Evolutionary conservation across 192 early-diverging fungal species (phyloP), one percentile per base, ranked within the genome.

Genomic region (Coemansia sp.): DNA sequence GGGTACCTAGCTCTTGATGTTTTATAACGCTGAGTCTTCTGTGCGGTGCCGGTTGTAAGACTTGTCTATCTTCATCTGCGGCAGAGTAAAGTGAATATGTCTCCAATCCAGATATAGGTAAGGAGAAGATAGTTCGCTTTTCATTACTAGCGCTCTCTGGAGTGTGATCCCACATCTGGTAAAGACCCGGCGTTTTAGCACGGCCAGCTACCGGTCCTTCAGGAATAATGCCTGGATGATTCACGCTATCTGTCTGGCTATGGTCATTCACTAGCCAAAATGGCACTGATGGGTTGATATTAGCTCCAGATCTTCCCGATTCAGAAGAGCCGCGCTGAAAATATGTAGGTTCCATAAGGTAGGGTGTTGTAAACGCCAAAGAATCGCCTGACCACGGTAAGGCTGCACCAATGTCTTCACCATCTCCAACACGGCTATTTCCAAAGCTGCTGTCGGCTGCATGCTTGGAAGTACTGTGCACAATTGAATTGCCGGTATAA

Each of bases 291-390:
- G 70, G 50, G 19, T 42, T 45, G 39, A 32, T 59, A 41, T 70
- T 58, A 18, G 65, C 58, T 5, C 40, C 47, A n/a, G 67, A 63
- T 9, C 78, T 66, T 11, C 78, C 78, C 15, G 78, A 72, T 41
- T 81, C 78, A 5, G 78, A 81, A 4, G 62, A 49, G 3, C 78
- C 74, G 7, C 78, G 78, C 52, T 75, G 78, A 56, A 81, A 57
- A 53, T 69, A 72, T 3, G 63, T 63, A 12, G 78, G 78, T 40
- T 81, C 78, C 6, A 64, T 26, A 1, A 69, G 6, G 48, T 45
- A 62, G 9, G 73, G 64, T 8, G 63, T 61, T 9, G 76, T 49
- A 45, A 66, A 49, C 1, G 66, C 58, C 1, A 61, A 37, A 18
- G 68, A 58, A 32, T 61, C 58, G 43, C 67, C 60, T 9, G 39